These are phyloP conservation scores for Lentinus tigrinus DNA, from an alignment of 768 basidiomycete species.

Conservation along the genomic window DNA sequence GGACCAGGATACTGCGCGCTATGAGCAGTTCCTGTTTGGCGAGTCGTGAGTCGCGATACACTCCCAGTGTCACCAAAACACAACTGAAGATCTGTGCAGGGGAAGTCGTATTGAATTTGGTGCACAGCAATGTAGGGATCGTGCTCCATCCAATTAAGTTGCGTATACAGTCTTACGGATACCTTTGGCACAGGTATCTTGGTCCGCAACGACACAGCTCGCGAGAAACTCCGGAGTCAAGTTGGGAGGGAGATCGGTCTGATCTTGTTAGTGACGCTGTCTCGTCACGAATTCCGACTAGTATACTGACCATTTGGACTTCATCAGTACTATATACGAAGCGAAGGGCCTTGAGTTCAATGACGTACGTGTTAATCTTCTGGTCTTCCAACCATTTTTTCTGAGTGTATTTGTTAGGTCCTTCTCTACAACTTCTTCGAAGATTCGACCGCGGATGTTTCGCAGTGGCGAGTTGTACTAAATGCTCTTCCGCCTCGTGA, in stretches of 20 bases:
- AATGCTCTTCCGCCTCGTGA: slow-evolving; percentile 42
- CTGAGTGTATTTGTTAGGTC: too few species aligned
- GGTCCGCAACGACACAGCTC: slow-evolving; percentile 59
- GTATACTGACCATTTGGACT: background rate
- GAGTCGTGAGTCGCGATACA: slow-evolving; percentile 36
- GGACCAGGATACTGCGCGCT: slow-evolving; percentile 44
- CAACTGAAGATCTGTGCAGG: background rate
- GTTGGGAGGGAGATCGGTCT: slow-evolving; percentile 57
- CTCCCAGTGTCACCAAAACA: background rate
- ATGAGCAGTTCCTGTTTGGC: too few species aligned
- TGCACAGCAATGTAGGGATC: slow-evolving; percentile 65
- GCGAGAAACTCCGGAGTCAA: slow-evolving; percentile 41
- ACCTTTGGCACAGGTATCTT: slow-evolving; percentile 51
- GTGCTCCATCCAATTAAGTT: slow-evolving; percentile 9
- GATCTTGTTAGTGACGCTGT: slow-evolving; percentile 58
- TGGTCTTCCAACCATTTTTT: too few species aligned
- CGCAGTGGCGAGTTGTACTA: slow-evolving; percentile 62
- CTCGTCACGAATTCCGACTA: background rate
- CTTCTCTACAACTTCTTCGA: slow-evolving; percentile 75
- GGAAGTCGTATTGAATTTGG: slow-evolving; percentile 57
- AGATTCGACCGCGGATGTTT: slow-evolving; percentile 49
- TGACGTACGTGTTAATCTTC: slow-evolving; percentile 40
- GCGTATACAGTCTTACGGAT: background rate
- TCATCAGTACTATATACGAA: slow-evolving; percentile 51
- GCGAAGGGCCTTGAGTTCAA: slow-evolving; percentile 70